Conservation (phyloP, 495 filamentous ascomycete genomes). For the Trichodelitschia bisporula region DNA sequence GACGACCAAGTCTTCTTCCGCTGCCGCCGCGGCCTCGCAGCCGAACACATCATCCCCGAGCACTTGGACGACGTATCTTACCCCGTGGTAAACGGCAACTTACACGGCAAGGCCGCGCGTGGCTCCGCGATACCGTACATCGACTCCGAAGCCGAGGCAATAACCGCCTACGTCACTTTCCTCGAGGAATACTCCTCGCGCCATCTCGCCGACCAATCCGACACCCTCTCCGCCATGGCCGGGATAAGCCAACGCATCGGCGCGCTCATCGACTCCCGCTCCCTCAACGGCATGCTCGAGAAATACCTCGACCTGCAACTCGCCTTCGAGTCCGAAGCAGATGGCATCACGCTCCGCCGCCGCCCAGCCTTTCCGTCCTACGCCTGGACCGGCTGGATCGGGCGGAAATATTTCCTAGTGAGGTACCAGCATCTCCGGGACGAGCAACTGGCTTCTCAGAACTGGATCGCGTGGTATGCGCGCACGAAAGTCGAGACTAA, state of each 20-base stretch:
- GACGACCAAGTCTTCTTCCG: background rate
- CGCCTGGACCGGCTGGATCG: background rate
- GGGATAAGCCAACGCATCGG: background rate
- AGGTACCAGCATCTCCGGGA: too few relatives aligned
- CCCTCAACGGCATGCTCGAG: background rate
- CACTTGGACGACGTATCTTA: too few relatives aligned
- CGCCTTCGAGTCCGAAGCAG: too few relatives aligned
- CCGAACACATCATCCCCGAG: too few relatives aligned
- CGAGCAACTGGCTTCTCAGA: too few relatives aligned
- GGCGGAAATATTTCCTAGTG: too few relatives aligned
- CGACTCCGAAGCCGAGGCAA: background rate
- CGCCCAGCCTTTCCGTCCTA: background rate
- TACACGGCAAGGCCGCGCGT: background rate
- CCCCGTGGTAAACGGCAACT: too few relatives aligned
- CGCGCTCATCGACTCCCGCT: background rate
- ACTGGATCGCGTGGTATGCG: too few relatives aligned
- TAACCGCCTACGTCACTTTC: background rate
- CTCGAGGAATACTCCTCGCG: background rate
- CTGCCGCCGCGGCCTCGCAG: too few relatives aligned
- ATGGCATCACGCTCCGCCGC: background rate
- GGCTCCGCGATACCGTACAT: background rate
- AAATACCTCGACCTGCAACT: background rate
- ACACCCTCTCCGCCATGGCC: background rate
- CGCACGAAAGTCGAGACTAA: too few relatives aligned
- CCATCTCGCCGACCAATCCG: background rate